Evolutionary conservation across 169 alveolate species (phyloP).

Genomic region (Blepharisma undulans): DNA sequence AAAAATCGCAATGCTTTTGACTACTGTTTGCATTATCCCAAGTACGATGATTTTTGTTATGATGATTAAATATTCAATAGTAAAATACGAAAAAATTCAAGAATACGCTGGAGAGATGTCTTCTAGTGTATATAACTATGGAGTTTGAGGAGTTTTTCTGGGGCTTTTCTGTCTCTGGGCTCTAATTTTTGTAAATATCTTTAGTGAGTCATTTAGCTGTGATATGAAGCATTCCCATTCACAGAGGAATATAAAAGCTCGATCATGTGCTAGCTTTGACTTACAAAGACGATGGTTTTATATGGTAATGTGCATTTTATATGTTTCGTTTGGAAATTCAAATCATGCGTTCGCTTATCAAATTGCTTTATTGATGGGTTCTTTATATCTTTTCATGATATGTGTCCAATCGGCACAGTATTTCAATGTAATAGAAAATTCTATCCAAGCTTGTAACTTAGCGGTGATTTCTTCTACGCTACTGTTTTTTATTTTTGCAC

Average conservation of each 20-base stretch:
- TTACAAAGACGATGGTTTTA: background rate
- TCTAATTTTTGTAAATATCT: no score
- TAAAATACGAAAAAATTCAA: no score
- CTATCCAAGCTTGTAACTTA: background rate
- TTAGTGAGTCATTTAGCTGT: background rate
- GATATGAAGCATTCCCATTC: background rate
- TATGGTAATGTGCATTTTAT: background rate
- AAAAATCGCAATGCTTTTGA: no score
- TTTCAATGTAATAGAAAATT: background rate
- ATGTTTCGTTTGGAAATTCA: background rate
- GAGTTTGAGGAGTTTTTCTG: no score
- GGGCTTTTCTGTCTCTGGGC: no score
- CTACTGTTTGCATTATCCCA: no score
- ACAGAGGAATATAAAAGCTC: background rate
- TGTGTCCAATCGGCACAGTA: background rate
- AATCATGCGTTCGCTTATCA: background rate
- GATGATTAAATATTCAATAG: no score
- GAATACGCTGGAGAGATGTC: no score
- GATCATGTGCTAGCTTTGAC: background rate
- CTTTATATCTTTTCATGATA: background rate
- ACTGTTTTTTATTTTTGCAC: background rate
- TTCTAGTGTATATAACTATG: no score
- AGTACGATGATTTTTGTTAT: no score
- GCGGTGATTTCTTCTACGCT: background rate
- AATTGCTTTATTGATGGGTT: background rate